Evolutionary conservation across 75 land plant genomes (phyloP), one percentile per base, ranked within the genome.

Genomic region (Cunninghamia lanceolata): DNA sequence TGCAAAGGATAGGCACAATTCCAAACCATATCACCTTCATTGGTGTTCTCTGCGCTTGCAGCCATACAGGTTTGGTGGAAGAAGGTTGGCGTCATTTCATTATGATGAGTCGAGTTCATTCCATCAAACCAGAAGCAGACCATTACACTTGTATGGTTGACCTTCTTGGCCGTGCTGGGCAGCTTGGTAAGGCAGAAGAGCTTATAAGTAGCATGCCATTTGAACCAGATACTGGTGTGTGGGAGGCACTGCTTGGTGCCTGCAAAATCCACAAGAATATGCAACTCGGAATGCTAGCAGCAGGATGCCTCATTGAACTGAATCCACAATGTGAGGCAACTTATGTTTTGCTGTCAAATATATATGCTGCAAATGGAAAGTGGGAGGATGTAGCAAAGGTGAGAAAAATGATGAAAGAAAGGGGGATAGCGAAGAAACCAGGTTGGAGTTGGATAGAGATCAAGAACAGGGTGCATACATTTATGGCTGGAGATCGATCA

Each of bases 121-220:
- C 91, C 25, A 46, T 94, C n/a, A 66, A 63, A 52, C 95, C 96
- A 50, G 85, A 86, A 21, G 42, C 88, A 17, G 93, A 89, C 40
- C 96, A 94, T 70, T 94, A 88, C 83, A 87, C 92, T 10, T 92
- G 93, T 87, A 78, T 93, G 53, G 87, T 94, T 76, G 94, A 94
- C 86, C 92, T 93, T 86, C 90, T 93, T 75, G 95, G 96, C 52
- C 92, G 95, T 42, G 91, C 90, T 42, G 94, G 95, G 15, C 85
- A 86, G 17, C 50, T 93, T 19, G 77, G 89, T 46, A 93, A 93
- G 74, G 95, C 91, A 53, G 76, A 53, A 28, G 87, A 90, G 21
- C 86, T 93, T 54, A 89, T 94, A 4, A 3, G 40, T 7, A 89
- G 86, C 14, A 92, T 95, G 95, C 95, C 96, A 15, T 85, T 89